These are phyloP conservation scores for Kondoa subrosea DNA, from an alignment of 768 basidiomycete species.

Conservation along the genomic window DNA sequence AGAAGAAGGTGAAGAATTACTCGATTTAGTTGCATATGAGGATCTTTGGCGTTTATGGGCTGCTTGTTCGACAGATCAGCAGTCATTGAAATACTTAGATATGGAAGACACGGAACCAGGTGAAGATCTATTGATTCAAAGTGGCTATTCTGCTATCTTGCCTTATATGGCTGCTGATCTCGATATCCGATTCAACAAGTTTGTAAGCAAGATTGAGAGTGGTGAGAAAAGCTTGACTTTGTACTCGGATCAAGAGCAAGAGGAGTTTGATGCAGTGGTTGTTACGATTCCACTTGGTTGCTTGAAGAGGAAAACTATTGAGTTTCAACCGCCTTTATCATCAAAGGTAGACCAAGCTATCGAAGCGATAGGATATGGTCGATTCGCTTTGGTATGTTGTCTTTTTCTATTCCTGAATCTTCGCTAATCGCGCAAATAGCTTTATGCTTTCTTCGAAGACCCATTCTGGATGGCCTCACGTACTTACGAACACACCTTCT, in stretches of 20 bases:
- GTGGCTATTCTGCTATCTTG: background rate
- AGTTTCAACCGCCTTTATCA: background rate
- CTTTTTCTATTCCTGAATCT: background rate
- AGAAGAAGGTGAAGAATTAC: background rate
- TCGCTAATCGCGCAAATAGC: background rate
- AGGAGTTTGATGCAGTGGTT: background rate
- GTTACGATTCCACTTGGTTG: background rate
- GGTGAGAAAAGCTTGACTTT: background rate
- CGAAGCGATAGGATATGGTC: background rate
- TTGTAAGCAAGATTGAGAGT: background rate
- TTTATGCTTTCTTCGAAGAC: background rate
- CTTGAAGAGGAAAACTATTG: background rate
- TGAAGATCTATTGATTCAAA: background rate
- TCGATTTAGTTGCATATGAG: background rate
- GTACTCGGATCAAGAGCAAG: background rate
- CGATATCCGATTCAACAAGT: background rate
- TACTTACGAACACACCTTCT: background rate
- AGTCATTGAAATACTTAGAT: background rate
- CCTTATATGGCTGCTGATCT: background rate
- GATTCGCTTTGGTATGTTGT: background rate
- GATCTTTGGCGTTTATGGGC: background rate
- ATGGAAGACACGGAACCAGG: background rate
- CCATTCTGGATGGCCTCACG: background rate
- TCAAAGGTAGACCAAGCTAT: background rate
- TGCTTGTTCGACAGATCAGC: background rate